These are phyloP conservation scores for Saccharum spontaneum DNA, from an alignment of 176 grass and related monocot genomes.

Conservation along the genomic window DNA sequence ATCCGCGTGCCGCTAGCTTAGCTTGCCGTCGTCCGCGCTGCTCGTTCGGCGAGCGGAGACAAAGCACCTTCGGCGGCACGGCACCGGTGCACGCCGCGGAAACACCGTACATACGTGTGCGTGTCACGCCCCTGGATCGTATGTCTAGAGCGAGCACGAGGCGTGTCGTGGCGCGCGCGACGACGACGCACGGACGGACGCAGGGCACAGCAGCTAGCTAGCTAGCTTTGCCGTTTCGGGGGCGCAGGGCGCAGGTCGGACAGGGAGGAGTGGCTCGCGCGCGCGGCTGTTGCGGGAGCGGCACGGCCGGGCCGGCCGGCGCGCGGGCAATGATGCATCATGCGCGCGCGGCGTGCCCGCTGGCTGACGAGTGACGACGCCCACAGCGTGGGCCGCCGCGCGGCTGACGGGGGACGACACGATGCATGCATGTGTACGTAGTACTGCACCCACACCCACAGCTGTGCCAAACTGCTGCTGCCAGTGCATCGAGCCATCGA, in stretches of 20 bases:
- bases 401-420: not conserved
- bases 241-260: not conserved
- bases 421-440: too few relatives aligned
- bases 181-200: too few relatives aligned
- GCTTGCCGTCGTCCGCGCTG: too few relatives aligned
- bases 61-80: slow-evolving; percentile 15
- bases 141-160: too few relatives aligned
- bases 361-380: not conserved
- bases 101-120: not conserved
- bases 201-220: not conserved
- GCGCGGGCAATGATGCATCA: not conserved
- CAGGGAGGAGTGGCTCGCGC: not conserved
- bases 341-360: not conserved
- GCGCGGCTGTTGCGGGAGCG: not conserved
- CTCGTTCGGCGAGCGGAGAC: not conserved
- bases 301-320: not conserved
- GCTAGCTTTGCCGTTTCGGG: not conserved
- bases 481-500: too few relatives aligned
- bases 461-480: too few relatives aligned
- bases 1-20: not conserved
- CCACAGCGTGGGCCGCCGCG: not conserved
- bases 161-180: too few relatives aligned
- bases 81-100: not conserved
- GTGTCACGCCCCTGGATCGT: too few relatives aligned
- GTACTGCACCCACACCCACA: too few relatives aligned